These are phyloP conservation scores for Peniophora sp. DNA, from an alignment of 1,284 basidiomycete genomes.

Conservation along the genomic window DNA sequence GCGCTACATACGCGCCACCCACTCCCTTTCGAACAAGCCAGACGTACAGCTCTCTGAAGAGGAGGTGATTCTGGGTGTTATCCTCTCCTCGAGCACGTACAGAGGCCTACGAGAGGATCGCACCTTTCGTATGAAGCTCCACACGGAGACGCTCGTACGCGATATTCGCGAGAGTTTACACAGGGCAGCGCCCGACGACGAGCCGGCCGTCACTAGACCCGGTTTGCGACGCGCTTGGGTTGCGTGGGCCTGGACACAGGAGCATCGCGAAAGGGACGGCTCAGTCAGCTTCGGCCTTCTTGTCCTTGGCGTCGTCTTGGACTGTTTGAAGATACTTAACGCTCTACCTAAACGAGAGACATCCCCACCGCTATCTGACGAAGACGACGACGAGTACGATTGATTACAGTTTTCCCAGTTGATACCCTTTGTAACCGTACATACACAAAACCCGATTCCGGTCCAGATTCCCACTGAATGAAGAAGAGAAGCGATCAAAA, in stretches of 20 bases:
- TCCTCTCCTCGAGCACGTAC: background rate
- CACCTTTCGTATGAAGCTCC: background rate
- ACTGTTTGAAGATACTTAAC: constrained; percentile 43
- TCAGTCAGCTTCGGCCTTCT: constrained; percentile 63
- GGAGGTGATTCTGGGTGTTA: constrained; percentile 1
- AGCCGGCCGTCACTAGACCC: constrained; percentile 10
- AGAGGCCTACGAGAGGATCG: background rate
- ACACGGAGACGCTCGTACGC: background rate
- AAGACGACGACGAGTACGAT: too few species aligned
- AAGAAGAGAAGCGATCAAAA: too few species aligned
- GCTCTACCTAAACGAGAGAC: background rate
- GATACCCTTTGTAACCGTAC: too few species aligned
- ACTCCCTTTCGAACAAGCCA: background rate
- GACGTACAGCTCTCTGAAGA: background rate
- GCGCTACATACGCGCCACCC: constrained; percentile 2
- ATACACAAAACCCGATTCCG: too few species aligned
- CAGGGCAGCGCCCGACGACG: background rate
- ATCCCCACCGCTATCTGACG: too few species aligned
- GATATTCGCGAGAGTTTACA: constrained; percentile 21
- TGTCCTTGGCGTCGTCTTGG: constrained; percentile 49
- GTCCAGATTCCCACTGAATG: too few species aligned
- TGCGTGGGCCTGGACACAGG: constrained; percentile 50
- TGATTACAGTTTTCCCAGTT: too few species aligned
- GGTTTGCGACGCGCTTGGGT: constrained; percentile 51
- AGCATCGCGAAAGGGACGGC: constrained; percentile 41